Evolutionary conservation across 352 stramenopile genomes (phyloP), one percentile per base, ranked within the genome.

Genomic region (Paralagenidium karlingii): DNA sequence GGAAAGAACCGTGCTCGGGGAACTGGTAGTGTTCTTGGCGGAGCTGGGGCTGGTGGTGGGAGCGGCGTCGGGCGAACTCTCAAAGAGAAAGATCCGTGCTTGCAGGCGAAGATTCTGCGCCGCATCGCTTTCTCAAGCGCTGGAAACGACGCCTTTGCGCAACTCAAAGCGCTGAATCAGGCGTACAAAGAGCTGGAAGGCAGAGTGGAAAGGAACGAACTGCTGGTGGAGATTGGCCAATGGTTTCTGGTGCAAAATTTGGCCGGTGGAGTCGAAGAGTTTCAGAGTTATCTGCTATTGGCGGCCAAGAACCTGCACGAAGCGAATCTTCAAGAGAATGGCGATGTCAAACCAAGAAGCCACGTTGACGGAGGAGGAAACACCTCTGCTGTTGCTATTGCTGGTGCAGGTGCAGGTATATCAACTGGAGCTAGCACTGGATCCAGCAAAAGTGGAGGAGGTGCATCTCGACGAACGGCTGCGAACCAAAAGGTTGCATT

Each of bases 371-470:
- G n/a, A n/a, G n/a, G 62, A 83, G 34, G 67, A 82, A 34, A 49
- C 67, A 8, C 31, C 81, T 12, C 44, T 82, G 18, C 44, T 92
- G 13, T 43, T 94, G 0, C 80, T 94, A 29, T 69, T 94, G 34
- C 80, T 69, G 4, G 82, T 95, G 46, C 95, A 80, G 80, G 43
- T 93, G 18, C 69, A 74, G 40, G 74, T 76, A 1, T 81, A 83
- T 27, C 63, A 71, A 3, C 63, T 87, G n/a, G n/a, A n/a, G n/a
- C n/a, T n/a, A n/a, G n/a, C n/a, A n/a, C n/a, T n/a, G n/a, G n/a
- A n/a, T 24, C 56, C 74, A 0, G 33, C 47, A 15, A 47, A 80
- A 39, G 78, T 88, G 21, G 56, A 67, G 1, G 40, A 71, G 1
- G 32, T 55, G 8, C 67, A 88, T 47, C 36, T 92, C 6, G 53